Evolutionary conservation across 805 yeast genomes (phyloP).

Genomic region (Hanseniaspora osmophila): DNA sequence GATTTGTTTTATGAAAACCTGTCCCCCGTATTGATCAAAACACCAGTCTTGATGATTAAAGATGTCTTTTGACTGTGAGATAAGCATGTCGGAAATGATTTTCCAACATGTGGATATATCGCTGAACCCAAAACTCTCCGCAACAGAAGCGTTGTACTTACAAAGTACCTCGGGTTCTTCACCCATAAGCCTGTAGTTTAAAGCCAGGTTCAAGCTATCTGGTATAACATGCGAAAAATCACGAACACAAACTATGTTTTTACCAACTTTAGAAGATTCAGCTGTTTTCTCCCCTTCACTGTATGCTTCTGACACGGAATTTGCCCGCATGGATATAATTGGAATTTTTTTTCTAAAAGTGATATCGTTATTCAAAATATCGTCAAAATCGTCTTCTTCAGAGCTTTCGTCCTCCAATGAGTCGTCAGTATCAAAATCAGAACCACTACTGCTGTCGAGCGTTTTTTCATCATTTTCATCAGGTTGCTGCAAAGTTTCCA

Average conservation of each 20-base stretch:
- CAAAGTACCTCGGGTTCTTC: conserved; percentile 53
- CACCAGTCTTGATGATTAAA: conserved; percentile 56
- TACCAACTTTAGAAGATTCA: conserved; percentile 20
- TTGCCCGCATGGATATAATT: conserved; percentile 20
- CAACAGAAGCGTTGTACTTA: conserved; percentile 55
- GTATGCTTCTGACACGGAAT: conserved; percentile 28
- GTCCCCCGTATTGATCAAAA: conserved; percentile 58
- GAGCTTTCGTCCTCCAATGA: conserved; percentile 11
- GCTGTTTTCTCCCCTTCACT: conserved; percentile 15
- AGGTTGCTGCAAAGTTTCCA: conserved; percentile 16
- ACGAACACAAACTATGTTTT: conserved; percentile 44
- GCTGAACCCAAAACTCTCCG: conserved; percentile 42
- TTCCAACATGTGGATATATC: conserved; percentile 70
- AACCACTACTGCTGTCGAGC: too few species aligned
- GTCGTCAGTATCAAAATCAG: background rate
- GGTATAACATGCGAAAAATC: conserved; percentile 65
- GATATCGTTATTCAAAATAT: conserved; percentile 41
- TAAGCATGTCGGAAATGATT: conserved; percentile 30
- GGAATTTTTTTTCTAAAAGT: conserved; percentile 26
- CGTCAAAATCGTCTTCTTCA: conserved; percentile 7
- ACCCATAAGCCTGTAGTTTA: conserved; percentile 50
- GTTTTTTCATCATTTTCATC: too few species aligned
- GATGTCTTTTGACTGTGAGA: conserved; percentile 14
- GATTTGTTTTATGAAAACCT: conserved; percentile 49
- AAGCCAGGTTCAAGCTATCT: conserved; percentile 55